Evolutionary conservation across 805 yeast species (phyloP), one percentile per base, ranked within the genome.

Genomic region (Isabelozyma heimii): DNA sequence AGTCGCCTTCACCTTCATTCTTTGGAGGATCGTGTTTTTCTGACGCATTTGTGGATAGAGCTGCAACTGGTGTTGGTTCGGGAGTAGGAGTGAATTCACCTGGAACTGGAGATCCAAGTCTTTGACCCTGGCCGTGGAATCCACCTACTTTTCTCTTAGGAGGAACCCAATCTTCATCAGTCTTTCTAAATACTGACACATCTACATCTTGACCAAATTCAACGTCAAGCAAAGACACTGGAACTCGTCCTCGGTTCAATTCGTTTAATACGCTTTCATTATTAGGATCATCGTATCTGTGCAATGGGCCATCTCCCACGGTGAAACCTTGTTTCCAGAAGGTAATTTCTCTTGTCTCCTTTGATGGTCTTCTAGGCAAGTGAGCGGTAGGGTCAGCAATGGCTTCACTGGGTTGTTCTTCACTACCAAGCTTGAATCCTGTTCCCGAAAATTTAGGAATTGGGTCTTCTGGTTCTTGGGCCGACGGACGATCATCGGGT

Each of bases 291-390:
- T 92, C 97, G 65, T 91, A 94, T 50, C 94, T 76, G 65, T 80
- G 85, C 48, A 94, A 76, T 20, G 82, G 81, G 2, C 98, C 98
- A 44, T 91, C 97, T 30, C 94, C 98, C 24, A 94, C 91, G 53
- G 90, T 89, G 69, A 94, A 94, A 1, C 99, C 99, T 60, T 94
- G 92, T 57, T 84, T 86, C 99, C 99, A 94, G 65, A 94, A 92
- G 0, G 96, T 89, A 52, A 94, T 86, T 40, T 87, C 87, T 61
- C 98, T 80, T 14, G 79, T 77, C 5, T 86, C 97, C 50, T 82
- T 84, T 38, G 53, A 48, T 5, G 74, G 74, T 42, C 57, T 57
- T 42, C 55, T 54, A 4, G 61, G 59, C 16, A 47, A 20, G 37
- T 40, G 52, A 5, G 60, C 53, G 14, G 47, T 51, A 1, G 75